phyloP scores from a whole-genome alignment of 177 flowering plant species.

The Tripterygium wilfordii region DNA sequence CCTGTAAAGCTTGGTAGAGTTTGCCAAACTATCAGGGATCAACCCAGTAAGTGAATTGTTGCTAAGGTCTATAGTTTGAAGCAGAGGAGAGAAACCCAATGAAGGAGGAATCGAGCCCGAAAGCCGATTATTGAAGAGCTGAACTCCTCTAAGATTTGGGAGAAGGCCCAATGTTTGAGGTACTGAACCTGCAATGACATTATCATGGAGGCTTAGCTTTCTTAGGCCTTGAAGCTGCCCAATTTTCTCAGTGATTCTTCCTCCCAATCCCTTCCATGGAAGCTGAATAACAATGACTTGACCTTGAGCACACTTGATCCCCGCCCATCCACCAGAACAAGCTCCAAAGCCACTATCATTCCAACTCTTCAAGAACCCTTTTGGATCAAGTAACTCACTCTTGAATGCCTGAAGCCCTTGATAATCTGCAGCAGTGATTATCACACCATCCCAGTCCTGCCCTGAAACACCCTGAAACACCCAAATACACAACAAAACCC shows the following conservation, averaged over 20 bases:
- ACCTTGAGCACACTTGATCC: slow-evolving; percentile 77
- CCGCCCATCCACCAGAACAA: too few species aligned
- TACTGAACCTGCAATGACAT: slow-evolving; percentile 50
- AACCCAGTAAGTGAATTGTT: slow-evolving; percentile 60
- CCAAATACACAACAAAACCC: slow-evolving; percentile 21
- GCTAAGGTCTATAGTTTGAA: slow-evolving; percentile 72
- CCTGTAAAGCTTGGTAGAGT: slow-evolving; percentile 54
- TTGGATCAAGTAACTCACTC: slow-evolving; percentile 46
- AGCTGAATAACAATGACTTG: slow-evolving; percentile 81
- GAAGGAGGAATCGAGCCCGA: slow-evolving; percentile 80
- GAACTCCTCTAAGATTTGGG: too few species aligned
- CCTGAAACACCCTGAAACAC: slow-evolving; percentile 17
- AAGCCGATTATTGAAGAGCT: slow-evolving; percentile 71
- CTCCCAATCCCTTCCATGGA: slow-evolving; percentile 79
- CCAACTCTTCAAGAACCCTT: slow-evolving; percentile 66
- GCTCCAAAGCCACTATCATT: slow-evolving; percentile 57
- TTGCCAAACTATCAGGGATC: slow-evolving; percentile 54
- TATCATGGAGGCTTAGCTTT: slow-evolving; percentile 83
- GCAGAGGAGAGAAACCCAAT: slow-evolving; percentile 44
- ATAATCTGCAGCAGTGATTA: slow-evolving; percentile 57
- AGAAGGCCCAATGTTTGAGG: slow-evolving; percentile 65
- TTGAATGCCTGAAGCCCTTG: slow-evolving; percentile 64
- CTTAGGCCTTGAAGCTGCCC: slow-evolving; percentile 64
- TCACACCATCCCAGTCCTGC: slow-evolving; percentile 49
- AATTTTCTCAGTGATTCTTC: slow-evolving; percentile 59